Base-by-base conservation (phyloP, 495 filamentous ascomycete genomes). In the Paragyromitra xinjiangensis region DNA sequence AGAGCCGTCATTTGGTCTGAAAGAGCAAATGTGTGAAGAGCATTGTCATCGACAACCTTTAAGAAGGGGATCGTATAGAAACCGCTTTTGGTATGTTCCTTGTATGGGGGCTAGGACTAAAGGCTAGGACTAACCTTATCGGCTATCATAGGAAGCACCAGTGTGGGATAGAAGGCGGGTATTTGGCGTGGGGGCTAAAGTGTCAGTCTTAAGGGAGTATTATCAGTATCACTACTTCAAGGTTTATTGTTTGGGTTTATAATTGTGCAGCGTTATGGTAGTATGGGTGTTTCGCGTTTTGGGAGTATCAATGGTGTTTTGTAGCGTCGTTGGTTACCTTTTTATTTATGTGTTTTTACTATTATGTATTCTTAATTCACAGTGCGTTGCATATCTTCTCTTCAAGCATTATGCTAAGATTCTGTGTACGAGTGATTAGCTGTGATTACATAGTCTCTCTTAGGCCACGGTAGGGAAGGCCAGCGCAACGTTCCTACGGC, bases 41-140 rank as follows among this genome's bases (percentile, higher is more conserved):
- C 0, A 56, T 42, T 62, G 40, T 42, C 14, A 48, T 37, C 58
- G 6, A 58, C 45, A n/a, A 16, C 34, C 22, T 8, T 65, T 24
- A 29, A 45, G 55, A 19, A 64, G 50, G 34, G 48, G 11, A 7
- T 56, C 67, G 34, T 70, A 61, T 56, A 73, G 34, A 42, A 56
- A 42, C 16, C 40, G 26, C 24, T 44, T 63, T 63, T 62, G 58
- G 58, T 39, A 62, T 3, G 16, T 19, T 9, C 55, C 29, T 14
- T 29, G 9, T 9, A 58, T 34, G 29, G 24, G 29, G 16, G 56
- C n/a, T 40, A 8, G 0, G 37, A 22, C 42, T 40, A 42, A 37
- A 39, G 29, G 11, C 14, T 58, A 22, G 22, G 53, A 24, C 12
- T 34, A 22, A 44, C 19, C n/a, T 42, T 42, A 44, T n/a, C 42